Evolutionary conservation across 495 filamentous ascomycete genomes (phyloP), one percentile per base, ranked within the genome.

Genomic region (Aspergillus wentii): DNA sequence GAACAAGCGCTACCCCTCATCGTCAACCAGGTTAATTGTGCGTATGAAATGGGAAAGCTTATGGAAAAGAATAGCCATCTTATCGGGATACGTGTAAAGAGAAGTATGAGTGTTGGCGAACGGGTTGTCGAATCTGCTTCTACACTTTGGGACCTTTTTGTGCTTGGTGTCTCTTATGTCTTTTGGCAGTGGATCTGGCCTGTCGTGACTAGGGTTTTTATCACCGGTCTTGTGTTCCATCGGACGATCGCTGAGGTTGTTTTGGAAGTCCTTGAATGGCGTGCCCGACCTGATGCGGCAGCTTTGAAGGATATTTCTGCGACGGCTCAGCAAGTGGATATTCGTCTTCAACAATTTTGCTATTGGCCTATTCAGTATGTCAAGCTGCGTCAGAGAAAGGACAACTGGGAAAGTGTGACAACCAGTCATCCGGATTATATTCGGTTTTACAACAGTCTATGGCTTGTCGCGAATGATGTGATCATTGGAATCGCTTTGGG

Each of bases 301-400:
- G 92, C 94, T 11, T 60, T 97, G 39, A 97, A 96, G 51, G 92
- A 99, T 59, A 80, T 96, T 10, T 95, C 89, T 23, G 92, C 92
- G 9, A 96, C 91, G 2, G 94, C 92, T n/a, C 92, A 97, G 56
- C 92, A 99, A 57, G 82, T 97, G 22, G 92, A 99, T 62, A 96
- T 99, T 49, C 86, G 92, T 3, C 75, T 99, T 13, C 90, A 96
- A 56, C 92, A 99, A 53, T 97, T 97, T 59, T 97, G 92, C 62
- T 99, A 97, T 57, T 97, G 89, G 91, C 94, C 91, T 4, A 87
- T 94, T 52, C 91, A 97, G 57, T 96, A 98, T 54, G 68, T 91
- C 35, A 97, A 89, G 10, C 62, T 99, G 17, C 85, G 89, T 8
- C 79, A 86, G 44, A 74, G 91, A 29, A 94, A 90, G 49, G 79